These are phyloP conservation scores for Penicillium sp. DNA, from an alignment of 2,329 filamentous ascomycete species.

Conservation along the genomic window DNA sequence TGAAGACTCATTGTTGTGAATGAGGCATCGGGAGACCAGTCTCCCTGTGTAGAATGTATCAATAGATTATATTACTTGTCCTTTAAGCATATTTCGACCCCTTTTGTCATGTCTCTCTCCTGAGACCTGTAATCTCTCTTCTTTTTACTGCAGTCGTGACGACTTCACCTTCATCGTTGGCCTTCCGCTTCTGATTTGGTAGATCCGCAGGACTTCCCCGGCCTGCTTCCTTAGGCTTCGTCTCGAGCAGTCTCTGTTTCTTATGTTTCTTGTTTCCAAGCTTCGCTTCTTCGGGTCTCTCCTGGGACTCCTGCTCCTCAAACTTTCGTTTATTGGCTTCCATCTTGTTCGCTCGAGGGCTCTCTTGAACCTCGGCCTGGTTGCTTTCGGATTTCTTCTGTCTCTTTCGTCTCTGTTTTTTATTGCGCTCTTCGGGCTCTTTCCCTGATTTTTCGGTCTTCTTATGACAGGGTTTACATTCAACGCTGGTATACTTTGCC, in stretches of 20 bases:
- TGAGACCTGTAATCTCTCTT: neutral
- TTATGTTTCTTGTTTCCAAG: neutral
- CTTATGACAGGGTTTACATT: neutral
- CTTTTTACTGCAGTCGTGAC: no score
- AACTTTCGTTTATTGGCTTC: neutral
- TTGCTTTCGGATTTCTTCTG: neutral
- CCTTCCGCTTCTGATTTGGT: no score
- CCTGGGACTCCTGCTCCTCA: neutral
- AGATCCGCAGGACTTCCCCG: no score
- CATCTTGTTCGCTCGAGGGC: neutral
- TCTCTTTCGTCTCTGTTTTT: neutral
- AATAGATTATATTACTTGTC: neutral
- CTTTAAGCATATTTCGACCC: neutral
- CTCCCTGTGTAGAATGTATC: neutral
- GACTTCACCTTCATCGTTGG: no score
- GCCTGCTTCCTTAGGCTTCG: neutral
- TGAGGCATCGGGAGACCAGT: neutral
- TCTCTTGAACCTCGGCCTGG: neutral
- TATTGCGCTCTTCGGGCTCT: neutral
- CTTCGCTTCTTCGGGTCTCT: neutral
- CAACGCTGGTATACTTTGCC: neutral
- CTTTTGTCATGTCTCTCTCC: neutral
- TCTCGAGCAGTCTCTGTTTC: neutral
- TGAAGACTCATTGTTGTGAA: neutral
- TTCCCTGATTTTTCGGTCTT: neutral